These are phyloP conservation scores for Rhizopus stolonifer DNA, from an alignment of 371 early-diverging fungal species.

Conservation along the genomic window DNA sequence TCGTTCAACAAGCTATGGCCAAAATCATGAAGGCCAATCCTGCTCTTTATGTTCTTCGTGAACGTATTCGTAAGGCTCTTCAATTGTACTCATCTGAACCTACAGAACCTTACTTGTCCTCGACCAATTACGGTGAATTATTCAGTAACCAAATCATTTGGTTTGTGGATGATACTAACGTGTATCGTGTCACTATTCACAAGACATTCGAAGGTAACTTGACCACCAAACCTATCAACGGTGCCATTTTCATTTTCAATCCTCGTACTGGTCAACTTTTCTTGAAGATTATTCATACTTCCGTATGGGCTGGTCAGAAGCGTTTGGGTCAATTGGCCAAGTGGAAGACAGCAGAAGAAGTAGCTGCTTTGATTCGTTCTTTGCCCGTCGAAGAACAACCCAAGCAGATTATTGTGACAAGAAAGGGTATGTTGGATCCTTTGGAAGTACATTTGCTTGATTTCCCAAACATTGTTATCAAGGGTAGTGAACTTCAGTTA, in stretches of 20 bases:
- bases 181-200: constrained; percentile 99
- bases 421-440: constrained; percentile 99
- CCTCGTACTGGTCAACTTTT: constrained; percentile 98
- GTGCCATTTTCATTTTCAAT: constrained; percentile 98
- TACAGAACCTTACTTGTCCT: constrained; percentile 96
- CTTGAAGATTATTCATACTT: constrained; percentile 98
- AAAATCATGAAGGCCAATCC: constrained; percentile 99
- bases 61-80: constrained; percentile 98
- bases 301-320: constrained; percentile 99
- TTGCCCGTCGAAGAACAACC: constrained; percentile 98
- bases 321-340: constrained; percentile 98
- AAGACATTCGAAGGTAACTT: constrained; percentile 99
- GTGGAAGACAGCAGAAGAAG: constrained; percentile 99
- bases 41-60: constrained; percentile 95
- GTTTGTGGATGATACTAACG: constrained; percentile 99
- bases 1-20: constrained; percentile 94
- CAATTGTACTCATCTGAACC: constrained; percentile 98
- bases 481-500: constrained; percentile 93
- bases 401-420: constrained; percentile 97
- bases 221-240: constrained; percentile 98
- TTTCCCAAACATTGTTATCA: constrained; percentile 98
- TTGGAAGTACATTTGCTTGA: constrained; percentile 92
- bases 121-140: constrained; percentile 95
- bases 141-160: constrained; percentile 98
- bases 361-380: constrained; percentile 97